Evolutionary conservation across 257 asterid species (phyloP).

Genomic region (Solanum okadae): DNA sequence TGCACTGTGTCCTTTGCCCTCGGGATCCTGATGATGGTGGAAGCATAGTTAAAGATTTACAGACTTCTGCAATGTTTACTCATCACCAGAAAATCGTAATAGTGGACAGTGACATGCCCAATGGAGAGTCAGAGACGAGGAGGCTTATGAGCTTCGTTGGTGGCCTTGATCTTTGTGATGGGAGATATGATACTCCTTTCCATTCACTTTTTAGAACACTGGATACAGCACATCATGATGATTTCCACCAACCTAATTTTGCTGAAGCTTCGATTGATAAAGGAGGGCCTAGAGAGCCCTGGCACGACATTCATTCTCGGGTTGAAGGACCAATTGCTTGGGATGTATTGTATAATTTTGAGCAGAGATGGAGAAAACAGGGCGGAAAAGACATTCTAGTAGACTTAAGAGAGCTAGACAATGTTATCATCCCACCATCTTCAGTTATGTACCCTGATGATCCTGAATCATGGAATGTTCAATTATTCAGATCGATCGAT

Average conservation of each 20-base stretch:
- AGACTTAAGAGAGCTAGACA: slow-evolving; percentile 53
- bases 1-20: slow-evolving; percentile 68
- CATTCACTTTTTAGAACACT: slow-evolving; percentile 76
- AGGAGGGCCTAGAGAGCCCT: slow-evolving; percentile 88
- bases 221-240: slow-evolving; percentile 78
- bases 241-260: slow-evolving; percentile 77
- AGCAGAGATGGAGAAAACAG: slow-evolving; percentile 89
- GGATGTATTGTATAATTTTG: slow-evolving; percentile 78
- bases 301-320: slow-evolving; percentile 84
- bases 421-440: slow-evolving; percentile 57
- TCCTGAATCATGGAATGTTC: slow-evolving; percentile 73
- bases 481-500: slow-evolving; percentile 74
- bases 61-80: slow-evolving; percentile 81
- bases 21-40: slow-evolving; percentile 82
- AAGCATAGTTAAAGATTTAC: slow-evolving; percentile 59
- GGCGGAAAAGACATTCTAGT: slow-evolving; percentile 65
- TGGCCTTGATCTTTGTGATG: slow-evolving; percentile 86
- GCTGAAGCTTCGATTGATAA: slow-evolving; percentile 51
- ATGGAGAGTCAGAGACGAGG: slow-evolving; percentile 26
- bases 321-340: slow-evolving; percentile 83
- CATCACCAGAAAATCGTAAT: slow-evolving; percentile 79
- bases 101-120: slow-evolving; percentile 57
- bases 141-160: slow-evolving; percentile 83
- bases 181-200: slow-evolving; percentile 73
- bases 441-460: slow-evolving; percentile 67